phyloP scores from a whole-genome alignment of 306 rosid species.

The Canavalia ensiformis region DNA sequence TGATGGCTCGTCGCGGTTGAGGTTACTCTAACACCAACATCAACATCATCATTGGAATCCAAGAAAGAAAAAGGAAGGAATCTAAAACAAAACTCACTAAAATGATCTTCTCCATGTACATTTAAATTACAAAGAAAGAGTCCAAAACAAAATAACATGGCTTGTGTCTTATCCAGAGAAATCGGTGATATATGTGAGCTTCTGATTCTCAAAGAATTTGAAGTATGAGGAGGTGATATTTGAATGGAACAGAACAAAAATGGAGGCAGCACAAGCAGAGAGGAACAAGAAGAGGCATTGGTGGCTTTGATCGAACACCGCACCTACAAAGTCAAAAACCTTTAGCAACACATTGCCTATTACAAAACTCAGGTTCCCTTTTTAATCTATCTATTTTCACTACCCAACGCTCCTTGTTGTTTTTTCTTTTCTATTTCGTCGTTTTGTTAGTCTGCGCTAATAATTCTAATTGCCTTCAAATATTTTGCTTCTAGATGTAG shows the following conservation, averaged over 20 bases:
- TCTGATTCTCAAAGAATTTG: neutral
- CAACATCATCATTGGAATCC: too few species aligned
- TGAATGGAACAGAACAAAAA: constrained; percentile 45
- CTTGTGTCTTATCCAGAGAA: too few species aligned
- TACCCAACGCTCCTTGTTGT: neutral
- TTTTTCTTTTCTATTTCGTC: neutral
- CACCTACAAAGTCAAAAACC: constrained; percentile 69
- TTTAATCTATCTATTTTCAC: neutral
- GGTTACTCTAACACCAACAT: too few species aligned
- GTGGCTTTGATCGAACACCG: constrained; percentile 91
- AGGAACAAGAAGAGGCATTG: constrained; percentile 86
- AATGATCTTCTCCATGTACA: too few species aligned
- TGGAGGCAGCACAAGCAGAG: constrained; percentile 42
- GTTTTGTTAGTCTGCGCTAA: neutral
- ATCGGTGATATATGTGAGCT: neutral
- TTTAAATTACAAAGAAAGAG: too few species aligned
- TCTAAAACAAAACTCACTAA: too few species aligned
- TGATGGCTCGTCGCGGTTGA: too few species aligned
- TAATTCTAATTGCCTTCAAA: neutral
- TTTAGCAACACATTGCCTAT: constrained; percentile 69
- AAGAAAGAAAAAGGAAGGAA: too few species aligned
- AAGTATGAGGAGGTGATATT: neutral
- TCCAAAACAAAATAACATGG: too few species aligned
- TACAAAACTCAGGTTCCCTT: constrained; percentile 72
- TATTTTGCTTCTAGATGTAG: neutral